phyloP scores from a whole-genome alignment of 371 early-diverging fungal genomes.

The Mucor irregularis region DNA sequence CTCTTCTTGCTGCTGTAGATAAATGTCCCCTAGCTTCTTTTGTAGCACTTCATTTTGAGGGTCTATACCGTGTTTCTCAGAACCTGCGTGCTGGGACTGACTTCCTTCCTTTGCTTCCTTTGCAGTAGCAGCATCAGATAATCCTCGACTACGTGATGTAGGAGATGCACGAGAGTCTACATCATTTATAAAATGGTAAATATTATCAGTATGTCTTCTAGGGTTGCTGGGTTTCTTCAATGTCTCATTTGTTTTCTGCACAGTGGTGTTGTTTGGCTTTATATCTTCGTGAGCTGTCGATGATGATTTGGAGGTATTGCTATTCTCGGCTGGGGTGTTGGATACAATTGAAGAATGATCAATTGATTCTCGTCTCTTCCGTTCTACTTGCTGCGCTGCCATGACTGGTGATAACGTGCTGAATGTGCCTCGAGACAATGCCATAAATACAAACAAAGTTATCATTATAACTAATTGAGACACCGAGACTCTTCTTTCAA shows the following conservation, averaged over 20 bases:
- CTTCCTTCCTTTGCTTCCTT: not conserved
- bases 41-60: constrained; percentile 9
- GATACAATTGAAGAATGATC: constrained; percentile 5
- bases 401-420: constrained; percentile 47
- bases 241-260: not conserved
- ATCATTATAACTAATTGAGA: constrained; percentile 58
- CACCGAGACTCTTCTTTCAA: constrained; percentile 64
- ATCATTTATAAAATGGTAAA: constrained; percentile 14
- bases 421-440: constrained; percentile 48
- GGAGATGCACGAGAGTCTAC: no score
- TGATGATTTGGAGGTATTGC: not conserved
- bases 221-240: constrained; percentile 20
- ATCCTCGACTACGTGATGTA: no score
- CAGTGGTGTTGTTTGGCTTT: no score
- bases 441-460: constrained; percentile 55
- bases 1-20: constrained; percentile 1
- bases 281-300: no score
- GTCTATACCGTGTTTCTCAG: constrained; percentile 12
- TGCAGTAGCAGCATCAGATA: no score
- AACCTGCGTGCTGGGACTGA: no score
- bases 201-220: constrained; percentile 22
- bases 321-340: constrained; percentile 3
- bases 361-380: constrained; percentile 37
- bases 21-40: not conserved
- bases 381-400: constrained; percentile 44